Percentiles rank a stretch among this genome's conserved stretches.
These are phyloP conservation scores for Dimargaris verticillata DNA, from an alignment of 192 early-diverging fungal species.

Conservation along the genomic window DNA sequence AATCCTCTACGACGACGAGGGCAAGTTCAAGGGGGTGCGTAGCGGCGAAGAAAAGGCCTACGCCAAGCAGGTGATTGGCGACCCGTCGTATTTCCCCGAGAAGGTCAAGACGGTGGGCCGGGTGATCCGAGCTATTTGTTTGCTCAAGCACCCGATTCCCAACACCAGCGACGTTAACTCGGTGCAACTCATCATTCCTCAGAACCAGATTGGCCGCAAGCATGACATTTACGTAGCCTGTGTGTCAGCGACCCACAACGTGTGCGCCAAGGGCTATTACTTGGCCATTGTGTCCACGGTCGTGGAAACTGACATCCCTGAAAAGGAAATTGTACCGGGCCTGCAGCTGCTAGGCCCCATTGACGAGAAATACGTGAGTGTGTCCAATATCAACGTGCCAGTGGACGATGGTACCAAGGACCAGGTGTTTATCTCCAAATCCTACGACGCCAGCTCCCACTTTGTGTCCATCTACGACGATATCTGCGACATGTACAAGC, in stretches of 20 bases:
- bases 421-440: constrained; percentile 78
- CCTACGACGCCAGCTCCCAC: constrained; percentile 97
- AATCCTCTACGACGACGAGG: constrained; percentile 65
- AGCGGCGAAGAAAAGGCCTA: constrained; percentile 71
- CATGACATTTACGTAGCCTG: constrained; percentile 94
- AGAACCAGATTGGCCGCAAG: constrained; percentile 85
- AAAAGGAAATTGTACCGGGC: constrained; percentile 78
- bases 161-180: constrained; percentile 74
- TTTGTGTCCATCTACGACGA: constrained; percentile 97
- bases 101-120: constrained; percentile 68
- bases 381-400: constrained; percentile 78
- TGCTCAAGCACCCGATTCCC: constrained; percentile 82
- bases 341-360: constrained; percentile 81
- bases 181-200: constrained; percentile 91
- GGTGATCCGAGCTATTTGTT: constrained; percentile 92
- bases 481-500: constrained; percentile 82
- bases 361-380: constrained; percentile 75
- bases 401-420: constrained; percentile 63
- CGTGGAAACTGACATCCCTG: constrained; percentile 81
- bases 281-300: constrained; percentile 96
- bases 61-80: constrained; percentile 80
- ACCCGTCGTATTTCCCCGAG: constrained; percentile 80
- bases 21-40: constrained; percentile 77
- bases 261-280: constrained; percentile 73
- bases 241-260: constrained; percentile 76